A percentile compares a stretch with the other conserved stretches of the same genome.
phyloP scores from a whole-genome alignment of 805 yeast genomes.

The Yamadazyma tumulicola region DNA sequence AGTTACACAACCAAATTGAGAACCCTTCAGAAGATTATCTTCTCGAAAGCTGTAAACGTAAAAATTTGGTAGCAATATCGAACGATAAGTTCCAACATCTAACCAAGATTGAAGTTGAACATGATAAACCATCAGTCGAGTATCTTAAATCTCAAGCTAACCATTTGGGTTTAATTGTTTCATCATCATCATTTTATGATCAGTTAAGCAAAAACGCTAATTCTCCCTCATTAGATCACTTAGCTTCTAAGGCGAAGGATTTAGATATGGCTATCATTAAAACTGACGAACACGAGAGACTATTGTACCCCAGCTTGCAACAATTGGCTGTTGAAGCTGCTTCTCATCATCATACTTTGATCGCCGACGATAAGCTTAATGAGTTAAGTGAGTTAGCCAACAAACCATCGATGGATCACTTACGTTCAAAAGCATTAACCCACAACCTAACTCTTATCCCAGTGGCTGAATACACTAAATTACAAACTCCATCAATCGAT shows the following conservation, averaged over 20 bases:
- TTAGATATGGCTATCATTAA: constrained; percentile 7
- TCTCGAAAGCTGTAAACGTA: constrained; percentile 18
- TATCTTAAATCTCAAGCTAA: constrained; percentile 34
- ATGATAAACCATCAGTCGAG: constrained; percentile 30
- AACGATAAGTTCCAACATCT: constrained; percentile 12
- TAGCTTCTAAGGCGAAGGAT: constrained; percentile 18
- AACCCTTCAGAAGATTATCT: constrained; percentile 29
- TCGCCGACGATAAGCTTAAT: constrained; percentile 10
- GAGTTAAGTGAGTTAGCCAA: constrained; percentile 15
- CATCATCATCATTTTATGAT: constrained; percentile 28
- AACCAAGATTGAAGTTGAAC: constrained; percentile 19
- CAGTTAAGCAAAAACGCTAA: constrained; percentile 24
- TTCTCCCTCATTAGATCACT: constrained; percentile 22
- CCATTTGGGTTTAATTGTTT: constrained; percentile 28
- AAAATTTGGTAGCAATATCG: constrained; percentile 12
- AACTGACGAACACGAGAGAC: constrained; percentile 1
- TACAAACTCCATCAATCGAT: constrained; percentile 20
- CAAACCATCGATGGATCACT: constrained; percentile 19
- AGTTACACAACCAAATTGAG: constrained; percentile 1
- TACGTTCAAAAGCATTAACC: constrained; percentile 7
- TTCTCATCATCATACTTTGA: constrained; percentile 6
- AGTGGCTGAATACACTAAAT: constrained; percentile 11
- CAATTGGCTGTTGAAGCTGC: constrained; percentile 10
- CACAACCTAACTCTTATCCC: constrained; percentile 14
- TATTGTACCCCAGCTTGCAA: constrained; percentile 9